Conservation (phyloP, 306 rosid species). For the Cicer bijugum region DNA sequence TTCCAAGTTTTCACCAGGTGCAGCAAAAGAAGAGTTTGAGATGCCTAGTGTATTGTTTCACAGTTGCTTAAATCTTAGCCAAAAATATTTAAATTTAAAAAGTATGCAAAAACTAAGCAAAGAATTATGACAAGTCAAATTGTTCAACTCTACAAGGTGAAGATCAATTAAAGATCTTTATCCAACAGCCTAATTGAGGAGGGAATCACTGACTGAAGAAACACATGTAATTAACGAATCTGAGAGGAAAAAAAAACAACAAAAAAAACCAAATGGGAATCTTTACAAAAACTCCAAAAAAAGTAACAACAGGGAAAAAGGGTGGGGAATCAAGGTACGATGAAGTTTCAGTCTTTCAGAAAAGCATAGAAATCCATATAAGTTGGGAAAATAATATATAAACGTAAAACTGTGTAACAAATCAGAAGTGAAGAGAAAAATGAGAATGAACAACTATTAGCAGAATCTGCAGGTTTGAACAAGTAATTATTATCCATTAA, state of each 20-base stretch:
- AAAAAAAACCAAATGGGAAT: slow-evolving; percentile 8
- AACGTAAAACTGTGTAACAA: not conserved
- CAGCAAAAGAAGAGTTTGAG: not conserved
- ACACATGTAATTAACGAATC: not conserved
- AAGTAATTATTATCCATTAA: not conserved
- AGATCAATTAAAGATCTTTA: not conserved
- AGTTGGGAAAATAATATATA: not conserved
- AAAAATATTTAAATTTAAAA: not conserved
- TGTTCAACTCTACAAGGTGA: slow-evolving; percentile 22
- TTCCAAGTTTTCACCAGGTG: slow-evolving; percentile 7
- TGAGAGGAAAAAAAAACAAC: not conserved
- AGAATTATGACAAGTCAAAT: slow-evolving; percentile 14
- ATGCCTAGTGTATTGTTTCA: slow-evolving; percentile 10
- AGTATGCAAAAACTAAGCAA: not conserved
- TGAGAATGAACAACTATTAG: not conserved
- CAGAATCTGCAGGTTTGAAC: slow-evolving; percentile 5
- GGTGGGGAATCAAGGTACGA: not conserved
- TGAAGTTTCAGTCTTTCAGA: slow-evolving; percentile 10
- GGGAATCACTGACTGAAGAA: slow-evolving; percentile 32
- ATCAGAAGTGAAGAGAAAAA: not conserved
- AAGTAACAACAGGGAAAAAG: not conserved
- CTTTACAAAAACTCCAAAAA: not conserved
- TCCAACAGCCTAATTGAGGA: slow-evolving; percentile 6
- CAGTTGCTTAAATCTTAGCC: slow-evolving; percentile 24
- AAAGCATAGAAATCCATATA: slow-evolving; percentile 9